phyloP scores from a whole-genome alignment of 371 early-diverging fungal species.

The Furculomyces boomerangus region DNA sequence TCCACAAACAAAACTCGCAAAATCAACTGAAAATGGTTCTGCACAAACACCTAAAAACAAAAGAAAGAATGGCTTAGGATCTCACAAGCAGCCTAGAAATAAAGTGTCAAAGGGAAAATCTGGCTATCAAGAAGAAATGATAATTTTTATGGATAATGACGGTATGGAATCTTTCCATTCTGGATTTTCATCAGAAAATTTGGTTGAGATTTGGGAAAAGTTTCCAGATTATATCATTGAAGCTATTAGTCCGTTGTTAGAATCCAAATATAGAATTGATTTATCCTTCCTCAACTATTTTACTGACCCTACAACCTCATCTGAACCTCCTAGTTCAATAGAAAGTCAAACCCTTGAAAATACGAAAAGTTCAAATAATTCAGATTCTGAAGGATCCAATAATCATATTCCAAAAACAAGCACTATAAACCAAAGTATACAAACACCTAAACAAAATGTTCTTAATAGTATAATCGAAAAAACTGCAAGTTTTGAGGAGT shows the following conservation, averaged over 20 bases:
- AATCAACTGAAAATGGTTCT: too few relatives aligned
- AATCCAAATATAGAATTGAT: background rate
- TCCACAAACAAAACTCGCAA: background rate
- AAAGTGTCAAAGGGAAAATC: too few relatives aligned
- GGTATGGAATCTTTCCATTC: too few relatives aligned
- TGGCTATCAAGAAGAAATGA: too few relatives aligned
- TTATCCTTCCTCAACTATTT: background rate
- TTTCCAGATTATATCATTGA: background rate
- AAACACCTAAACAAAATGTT: background rate
- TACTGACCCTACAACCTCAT: background rate
- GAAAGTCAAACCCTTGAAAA: background rate
- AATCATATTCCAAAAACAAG: background rate
- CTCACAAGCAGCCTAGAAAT: too few relatives aligned
- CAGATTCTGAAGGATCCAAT: background rate
- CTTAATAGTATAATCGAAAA: background rate
- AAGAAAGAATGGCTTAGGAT: too few relatives aligned
- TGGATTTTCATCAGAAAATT: too few relatives aligned
- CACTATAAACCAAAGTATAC: background rate
- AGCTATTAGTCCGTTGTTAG: background rate
- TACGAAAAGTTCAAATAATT: background rate
- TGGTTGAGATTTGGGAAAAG: background rate
- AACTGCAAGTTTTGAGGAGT: background rate
- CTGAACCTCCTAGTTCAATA: background rate
- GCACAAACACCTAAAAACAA: too few relatives aligned
- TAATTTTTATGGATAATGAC: too few relatives aligned